Evolutionary conservation across 306 rosid species (phyloP).

Genomic region (Pterocarpus santalinus): DNA sequence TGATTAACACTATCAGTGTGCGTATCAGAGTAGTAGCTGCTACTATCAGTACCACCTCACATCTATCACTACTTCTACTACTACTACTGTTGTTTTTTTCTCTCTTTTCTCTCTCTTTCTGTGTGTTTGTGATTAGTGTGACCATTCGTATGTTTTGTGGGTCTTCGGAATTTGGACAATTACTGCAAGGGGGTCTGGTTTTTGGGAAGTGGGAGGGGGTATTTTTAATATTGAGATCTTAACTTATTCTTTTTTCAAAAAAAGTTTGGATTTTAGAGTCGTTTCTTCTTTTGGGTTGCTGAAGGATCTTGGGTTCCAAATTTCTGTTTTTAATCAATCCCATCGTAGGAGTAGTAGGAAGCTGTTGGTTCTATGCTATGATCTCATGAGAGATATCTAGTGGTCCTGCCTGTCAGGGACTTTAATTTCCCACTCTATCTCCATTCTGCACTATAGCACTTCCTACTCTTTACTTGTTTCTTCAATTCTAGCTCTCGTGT

Average conservation of each 20-base stretch:
- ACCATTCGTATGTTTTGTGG: slow-evolving; percentile 63
- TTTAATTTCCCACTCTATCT: background rate
- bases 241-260: background rate
- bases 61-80: background rate
- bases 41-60: background rate
- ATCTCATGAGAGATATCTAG: slow-evolving; percentile 31
- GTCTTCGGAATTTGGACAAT: slow-evolving; percentile 58
- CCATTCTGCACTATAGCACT: background rate
- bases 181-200: slow-evolving; percentile 46
- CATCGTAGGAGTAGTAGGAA: background rate
- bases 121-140: slow-evolving; percentile 52
- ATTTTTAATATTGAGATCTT: background rate
- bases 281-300: background rate
- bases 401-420: slow-evolving; percentile 41
- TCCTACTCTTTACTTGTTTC: slow-evolving; percentile 29
- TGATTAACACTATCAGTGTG: background rate
- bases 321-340: slow-evolving; percentile 34
- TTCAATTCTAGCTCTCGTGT: background rate
- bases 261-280: background rate
- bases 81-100: background rate
- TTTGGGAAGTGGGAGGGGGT: slow-evolving; percentile 57
- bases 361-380: slow-evolving; percentile 32
- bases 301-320: slow-evolving; percentile 27
- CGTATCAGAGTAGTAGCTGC: background rate
- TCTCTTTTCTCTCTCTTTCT: slow-evolving; percentile 34